These are phyloP conservation scores for Sphagnum tenellum DNA, from an alignment of 225 moss, liverwort and hornwort species.

Conservation along the genomic window DNA sequence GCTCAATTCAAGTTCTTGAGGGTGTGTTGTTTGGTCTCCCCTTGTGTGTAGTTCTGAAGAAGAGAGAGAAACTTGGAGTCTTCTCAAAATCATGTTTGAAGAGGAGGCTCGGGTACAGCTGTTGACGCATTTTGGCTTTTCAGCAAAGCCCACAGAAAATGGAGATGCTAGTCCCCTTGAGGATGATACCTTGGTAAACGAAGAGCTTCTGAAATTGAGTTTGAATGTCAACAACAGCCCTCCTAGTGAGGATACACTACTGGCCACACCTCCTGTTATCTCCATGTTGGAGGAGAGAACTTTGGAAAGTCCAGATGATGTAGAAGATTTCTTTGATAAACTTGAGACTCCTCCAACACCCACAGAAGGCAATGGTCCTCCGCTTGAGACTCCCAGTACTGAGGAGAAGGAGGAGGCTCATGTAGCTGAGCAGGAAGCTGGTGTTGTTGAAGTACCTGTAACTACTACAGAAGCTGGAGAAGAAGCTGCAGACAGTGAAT, in stretches of 20 bases:
- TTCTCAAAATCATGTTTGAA: conserved; percentile 95
- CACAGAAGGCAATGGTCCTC: conserved; percentile 30
- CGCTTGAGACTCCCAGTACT: conserved; percentile 4
- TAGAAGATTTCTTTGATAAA: conserved; percentile 86
- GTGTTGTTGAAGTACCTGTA: too few species aligned
- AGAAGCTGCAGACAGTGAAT: conserved; percentile 16
- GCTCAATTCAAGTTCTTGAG: too few species aligned
- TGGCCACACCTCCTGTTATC: conserved; percentile 25
- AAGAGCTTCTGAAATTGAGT: conserved; percentile 32
- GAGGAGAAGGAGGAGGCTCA: too few species aligned
- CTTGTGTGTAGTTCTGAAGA: conserved; percentile 52
- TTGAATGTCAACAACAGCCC: conserved; percentile 12
- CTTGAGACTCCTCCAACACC: conserved; percentile 60
- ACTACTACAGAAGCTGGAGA: too few species aligned
- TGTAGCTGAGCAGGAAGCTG: too few species aligned
- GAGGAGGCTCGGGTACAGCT: conserved; percentile 85
- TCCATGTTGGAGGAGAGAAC: conserved; percentile 17
- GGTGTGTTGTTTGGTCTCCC: too few species aligned
- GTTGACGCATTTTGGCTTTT: conserved; percentile 73
- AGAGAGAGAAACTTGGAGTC: conserved; percentile 87
- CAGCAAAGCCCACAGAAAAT: conserved; percentile 22
- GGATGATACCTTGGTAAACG: conserved; percentile 25
- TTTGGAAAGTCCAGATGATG: conserved; percentile 42
- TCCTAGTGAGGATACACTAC: conserved; percentile 15
- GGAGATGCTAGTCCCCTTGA: conserved; percentile 28